These are phyloP conservation scores for Phascolomyces articulosus DNA, from an alignment of 371 early-diverging fungal genomes.

Conservation along the genomic window DNA sequence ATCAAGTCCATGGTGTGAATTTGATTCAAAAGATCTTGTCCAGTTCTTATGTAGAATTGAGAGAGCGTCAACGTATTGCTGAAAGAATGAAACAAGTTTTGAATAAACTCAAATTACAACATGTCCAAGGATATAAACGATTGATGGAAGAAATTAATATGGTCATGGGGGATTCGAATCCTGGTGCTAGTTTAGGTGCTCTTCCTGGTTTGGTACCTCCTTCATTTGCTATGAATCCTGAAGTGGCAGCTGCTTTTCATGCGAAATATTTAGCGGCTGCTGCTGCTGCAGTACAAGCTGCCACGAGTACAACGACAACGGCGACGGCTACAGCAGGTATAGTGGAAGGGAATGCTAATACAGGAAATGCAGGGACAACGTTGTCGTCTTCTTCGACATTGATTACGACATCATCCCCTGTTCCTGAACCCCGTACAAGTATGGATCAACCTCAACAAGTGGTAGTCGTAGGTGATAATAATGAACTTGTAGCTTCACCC, in stretches of 20 bases:
- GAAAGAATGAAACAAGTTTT: conserved; percentile 71
- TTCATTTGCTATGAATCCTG: conserved; percentile 35
- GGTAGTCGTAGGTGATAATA: too few species aligned
- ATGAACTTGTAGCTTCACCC: too few species aligned
- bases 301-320: conserved; percentile 12
- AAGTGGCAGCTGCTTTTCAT: conserved; percentile 42
- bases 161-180: conserved; percentile 49
- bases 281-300: conserved; percentile 16
- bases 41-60: conserved; percentile 75
- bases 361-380: too few species aligned
- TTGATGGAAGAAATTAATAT: conserved; percentile 77
- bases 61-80: conserved; percentile 81
- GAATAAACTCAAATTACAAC: conserved; percentile 65
- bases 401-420: too few species aligned
- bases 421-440: too few species aligned
- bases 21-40: conserved; percentile 88
- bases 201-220: conserved; percentile 28
- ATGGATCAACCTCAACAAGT: background rate
- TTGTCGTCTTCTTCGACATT: too few species aligned
- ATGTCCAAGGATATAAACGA: conserved; percentile 79
- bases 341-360: too few species aligned
- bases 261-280: conserved; percentile 31
- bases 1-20: conserved; percentile 87
- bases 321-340: background rate
- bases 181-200: conserved; percentile 37